Evolutionary conservation across 1,284 basidiomycete genomes (phyloP).

Genomic region (Ustilago sp.): DNA sequence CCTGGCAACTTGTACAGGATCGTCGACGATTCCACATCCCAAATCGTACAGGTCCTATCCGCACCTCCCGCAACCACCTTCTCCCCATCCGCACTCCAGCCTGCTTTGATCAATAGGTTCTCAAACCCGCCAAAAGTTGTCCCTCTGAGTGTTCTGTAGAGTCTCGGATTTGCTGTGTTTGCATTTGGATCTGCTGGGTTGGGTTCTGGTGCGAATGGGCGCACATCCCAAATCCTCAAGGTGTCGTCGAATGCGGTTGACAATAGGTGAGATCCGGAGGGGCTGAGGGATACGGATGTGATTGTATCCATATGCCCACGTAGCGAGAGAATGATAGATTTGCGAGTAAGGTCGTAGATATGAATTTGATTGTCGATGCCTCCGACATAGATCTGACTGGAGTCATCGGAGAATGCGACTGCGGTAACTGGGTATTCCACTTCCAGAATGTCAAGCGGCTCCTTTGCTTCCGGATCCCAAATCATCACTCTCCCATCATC

Average conservation of each 20-base stretch:
- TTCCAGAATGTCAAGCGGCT: slow-evolving; percentile 60
- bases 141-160: slow-evolving; percentile 63
- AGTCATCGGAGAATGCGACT: slow-evolving; percentile 66
- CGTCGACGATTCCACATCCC: slow-evolving; percentile 59
- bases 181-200: slow-evolving; percentile 42
- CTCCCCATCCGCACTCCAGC: slow-evolving; percentile 62
- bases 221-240: slow-evolving; percentile 67
- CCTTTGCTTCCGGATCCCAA: slow-evolving; percentile 61
- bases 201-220: slow-evolving; percentile 67
- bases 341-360: slow-evolving; percentile 61
- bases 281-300: slow-evolving; percentile 59
- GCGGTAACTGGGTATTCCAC: slow-evolving; percentile 68
- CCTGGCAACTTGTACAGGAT: slow-evolving; percentile 68
- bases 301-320: slow-evolving; percentile 63
- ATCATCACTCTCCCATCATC: slow-evolving; percentile 67
- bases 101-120: slow-evolving; percentile 57
- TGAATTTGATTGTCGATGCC: slow-evolving; percentile 69
- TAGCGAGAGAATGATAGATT: slow-evolving; percentile 55
- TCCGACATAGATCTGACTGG: slow-evolving; percentile 65
- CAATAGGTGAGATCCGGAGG: slow-evolving; percentile 65
- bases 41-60: slow-evolving; percentile 66
- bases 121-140: slow-evolving; percentile 65
- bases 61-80: slow-evolving; percentile 62
- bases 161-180: slow-evolving; percentile 43
- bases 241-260: slow-evolving; percentile 65